Percentiles rank a stretch among this genome's conserved stretches.
Evolutionary conservation across 345 rosid species (phyloP).

Genomic region (Linum usitatissimum): DNA sequence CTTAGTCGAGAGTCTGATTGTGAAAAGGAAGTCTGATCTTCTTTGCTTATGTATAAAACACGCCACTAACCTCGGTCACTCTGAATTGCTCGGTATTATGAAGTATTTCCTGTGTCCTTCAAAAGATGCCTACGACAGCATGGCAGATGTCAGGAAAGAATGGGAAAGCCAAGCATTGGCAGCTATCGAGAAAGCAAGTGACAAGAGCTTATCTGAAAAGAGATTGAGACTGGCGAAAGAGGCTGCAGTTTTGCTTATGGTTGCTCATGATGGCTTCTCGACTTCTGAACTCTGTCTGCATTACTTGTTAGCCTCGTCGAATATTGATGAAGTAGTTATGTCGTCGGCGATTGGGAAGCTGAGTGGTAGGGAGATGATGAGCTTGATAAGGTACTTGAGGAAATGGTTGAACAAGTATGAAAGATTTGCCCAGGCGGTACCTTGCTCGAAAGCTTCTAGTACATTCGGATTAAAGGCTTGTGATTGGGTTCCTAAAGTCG

Average conservation of each 20-base stretch:
- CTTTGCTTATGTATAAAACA: slow-evolving; percentile 48
- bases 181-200: slow-evolving; percentile 40
- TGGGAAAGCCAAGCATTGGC: slow-evolving; percentile 59
- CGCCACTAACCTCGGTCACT: slow-evolving; percentile 51
- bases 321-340: slow-evolving; percentile 51
- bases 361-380: slow-evolving; percentile 53
- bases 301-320: slow-evolving; percentile 43
- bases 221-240: slow-evolving; percentile 41
- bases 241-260: slow-evolving; percentile 69
- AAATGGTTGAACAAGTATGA: slow-evolving; percentile 78
- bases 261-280: slow-evolving; percentile 70
- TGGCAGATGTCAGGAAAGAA: slow-evolving; percentile 56
- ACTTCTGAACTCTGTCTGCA: slow-evolving; percentile 69
- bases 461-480: slow-evolving; percentile 46
- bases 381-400: slow-evolving; percentile 49
- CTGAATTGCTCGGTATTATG: slow-evolving; percentile 52
- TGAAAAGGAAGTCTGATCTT: slow-evolving; percentile 55
- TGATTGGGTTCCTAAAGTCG: slow-evolving; percentile 70
- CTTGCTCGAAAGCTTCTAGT: slow-evolving; percentile 54
- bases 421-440: slow-evolving; percentile 63
- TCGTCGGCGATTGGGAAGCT: slow-evolving; percentile 49
- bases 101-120: slow-evolving; percentile 70
- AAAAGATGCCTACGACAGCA: slow-evolving; percentile 37
- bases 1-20: slow-evolving; percentile 39
- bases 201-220: slow-evolving; percentile 25